These are phyloP conservation scores for Pseudopyrenochaeta lycopersici DNA, from an alignment of 2,329 filamentous ascomycete genomes.

Conservation along the genomic window DNA sequence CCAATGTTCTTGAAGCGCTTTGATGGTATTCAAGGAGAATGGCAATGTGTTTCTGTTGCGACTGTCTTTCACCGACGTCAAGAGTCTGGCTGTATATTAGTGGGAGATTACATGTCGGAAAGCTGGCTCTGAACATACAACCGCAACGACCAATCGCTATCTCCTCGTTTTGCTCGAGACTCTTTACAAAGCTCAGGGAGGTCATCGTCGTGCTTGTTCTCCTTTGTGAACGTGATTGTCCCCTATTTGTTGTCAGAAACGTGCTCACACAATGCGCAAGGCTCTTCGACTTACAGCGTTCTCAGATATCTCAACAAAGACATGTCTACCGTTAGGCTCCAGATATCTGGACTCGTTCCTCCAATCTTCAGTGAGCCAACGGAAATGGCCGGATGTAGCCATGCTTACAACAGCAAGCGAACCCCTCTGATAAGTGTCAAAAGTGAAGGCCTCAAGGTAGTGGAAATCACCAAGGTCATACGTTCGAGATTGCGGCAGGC, in stretches of 20 bases:
- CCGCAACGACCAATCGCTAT: conserved; percentile 2
- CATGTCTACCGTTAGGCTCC: conserved; percentile 1
- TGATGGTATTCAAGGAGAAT: neutral
- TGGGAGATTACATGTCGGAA: neutral
- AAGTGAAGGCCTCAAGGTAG: neutral
- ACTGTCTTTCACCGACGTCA: conserved; percentile 1
- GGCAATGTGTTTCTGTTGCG: neutral
- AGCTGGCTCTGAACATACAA: neutral
- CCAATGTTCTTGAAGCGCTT: conserved; percentile 1
- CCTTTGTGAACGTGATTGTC: neutral
- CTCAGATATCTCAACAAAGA: neutral
- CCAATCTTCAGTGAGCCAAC: conserved; percentile 1
- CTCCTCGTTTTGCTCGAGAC: neutral
- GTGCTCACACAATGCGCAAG: neutral
- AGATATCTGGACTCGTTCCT: conserved; percentile 1
- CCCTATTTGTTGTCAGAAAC: neutral
- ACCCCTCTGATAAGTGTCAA: neutral
- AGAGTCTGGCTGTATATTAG: neutral
- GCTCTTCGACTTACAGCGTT: neutral
- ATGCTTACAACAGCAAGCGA: neutral
- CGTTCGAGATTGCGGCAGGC: neutral
- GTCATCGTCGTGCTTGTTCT: neutral
- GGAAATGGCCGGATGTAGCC: conserved; percentile 1
- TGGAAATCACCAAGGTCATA: neutral
- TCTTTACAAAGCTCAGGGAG: neutral